phyloP scores from a whole-genome alignment of 345 rosid species.

The Hibiscus tridactylites region DNA sequence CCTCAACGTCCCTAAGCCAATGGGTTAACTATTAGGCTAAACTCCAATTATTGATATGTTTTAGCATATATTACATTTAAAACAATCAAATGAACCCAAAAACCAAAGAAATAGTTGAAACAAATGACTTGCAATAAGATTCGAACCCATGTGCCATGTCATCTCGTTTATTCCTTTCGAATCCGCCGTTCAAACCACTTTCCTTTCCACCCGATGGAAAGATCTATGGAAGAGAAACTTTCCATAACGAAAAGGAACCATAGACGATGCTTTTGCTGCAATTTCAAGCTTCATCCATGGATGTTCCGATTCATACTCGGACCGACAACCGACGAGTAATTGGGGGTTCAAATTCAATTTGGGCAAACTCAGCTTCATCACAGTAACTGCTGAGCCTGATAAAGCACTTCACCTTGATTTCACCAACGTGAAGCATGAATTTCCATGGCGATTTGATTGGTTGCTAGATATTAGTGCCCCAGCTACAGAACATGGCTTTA shows the following conservation, averaged over 20 bases:
- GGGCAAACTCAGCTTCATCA: neutral
- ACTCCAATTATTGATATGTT: too few relatives aligned
- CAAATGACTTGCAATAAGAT: too few relatives aligned
- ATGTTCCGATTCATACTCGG: neutral
- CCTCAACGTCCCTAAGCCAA: too few relatives aligned
- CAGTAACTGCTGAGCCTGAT: neutral
- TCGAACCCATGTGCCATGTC: too few relatives aligned
- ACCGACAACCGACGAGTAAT: neutral
- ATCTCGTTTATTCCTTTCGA: neutral
- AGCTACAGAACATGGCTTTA: neutral
- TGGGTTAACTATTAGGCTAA: too few relatives aligned
- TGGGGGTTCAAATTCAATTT: neutral
- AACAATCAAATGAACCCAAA: too few relatives aligned
- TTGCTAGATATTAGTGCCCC: neutral
- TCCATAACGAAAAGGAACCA: neutral
- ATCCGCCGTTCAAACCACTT: neutral
- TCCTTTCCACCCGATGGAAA: constrained; percentile 6
- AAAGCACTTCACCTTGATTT: neutral
- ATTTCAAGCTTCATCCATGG: neutral
- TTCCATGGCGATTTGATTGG: neutral
- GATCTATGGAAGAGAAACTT: neutral
- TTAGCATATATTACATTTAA: too few relatives aligned
- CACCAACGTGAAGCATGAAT: neutral
- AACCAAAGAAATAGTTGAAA: too few relatives aligned
- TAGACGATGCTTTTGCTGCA: neutral